Conservation (phyloP, 345 rosid genomes). For the Excoecaria cochinchinensis region DNA sequence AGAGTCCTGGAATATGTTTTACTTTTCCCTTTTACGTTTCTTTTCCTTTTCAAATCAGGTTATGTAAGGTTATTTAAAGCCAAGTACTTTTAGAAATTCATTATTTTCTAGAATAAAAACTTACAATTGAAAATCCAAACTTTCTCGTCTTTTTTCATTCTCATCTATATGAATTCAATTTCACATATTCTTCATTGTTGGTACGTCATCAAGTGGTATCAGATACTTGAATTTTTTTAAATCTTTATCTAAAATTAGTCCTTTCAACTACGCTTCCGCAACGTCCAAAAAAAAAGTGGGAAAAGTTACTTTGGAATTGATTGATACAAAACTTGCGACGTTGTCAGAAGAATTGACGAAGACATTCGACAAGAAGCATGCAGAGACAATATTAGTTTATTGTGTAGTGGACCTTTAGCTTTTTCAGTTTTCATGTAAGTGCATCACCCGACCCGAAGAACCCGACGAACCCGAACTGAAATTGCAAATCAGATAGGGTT, state of each 20-base stretch:
- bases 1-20: no score
- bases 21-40: background rate
- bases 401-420: no score
- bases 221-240: background rate
- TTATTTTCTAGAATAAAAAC: background rate
- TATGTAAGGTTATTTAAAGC: background rate
- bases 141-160: no score
- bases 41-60: background rate
- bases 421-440: no score
- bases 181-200: no score
- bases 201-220: background rate
- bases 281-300: background rate
- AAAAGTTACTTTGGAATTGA: background rate
- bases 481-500: no score
- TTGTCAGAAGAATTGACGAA: background rate
- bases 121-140: no score
- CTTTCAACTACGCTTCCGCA: conserved; percentile 1
- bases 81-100: background rate
- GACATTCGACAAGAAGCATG: background rate
- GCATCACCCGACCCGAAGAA: no score
- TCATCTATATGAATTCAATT: no score
- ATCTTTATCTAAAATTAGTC: background rate
- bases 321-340: background rate
- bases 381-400: no score
- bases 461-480: no score